A percentile compares a stretch with the other conserved stretches of the same genome.
phyloP scores from a whole-genome alignment of 495 filamentous ascomycete species.

The Viridothelium virens region DNA sequence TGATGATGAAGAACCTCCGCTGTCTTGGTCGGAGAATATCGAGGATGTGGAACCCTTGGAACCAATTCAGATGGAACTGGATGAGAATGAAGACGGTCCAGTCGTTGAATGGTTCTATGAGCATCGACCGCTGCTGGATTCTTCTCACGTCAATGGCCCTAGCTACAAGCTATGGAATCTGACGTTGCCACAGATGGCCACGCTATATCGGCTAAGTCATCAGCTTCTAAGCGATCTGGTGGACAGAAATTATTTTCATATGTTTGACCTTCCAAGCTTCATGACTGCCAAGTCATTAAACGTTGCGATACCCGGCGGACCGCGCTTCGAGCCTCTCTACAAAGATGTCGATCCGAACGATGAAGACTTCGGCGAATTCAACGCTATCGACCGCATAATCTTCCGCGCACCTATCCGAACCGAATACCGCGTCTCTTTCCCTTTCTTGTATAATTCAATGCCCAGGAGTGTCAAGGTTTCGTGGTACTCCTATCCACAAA shows the following conservation, averaged over 20 bases:
- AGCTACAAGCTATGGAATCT: slow-evolving; percentile 98
- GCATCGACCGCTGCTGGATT: slow-evolving; percentile 83
- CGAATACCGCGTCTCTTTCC: slow-evolving; percentile 90
- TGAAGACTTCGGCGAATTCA: slow-evolving; percentile 99
- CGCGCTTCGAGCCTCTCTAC: slow-evolving; percentile 94
- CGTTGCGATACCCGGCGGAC: slow-evolving; percentile 92
- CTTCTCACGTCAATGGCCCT: slow-evolving; percentile 88
- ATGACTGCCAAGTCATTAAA: slow-evolving; percentile 96
- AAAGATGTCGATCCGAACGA: slow-evolving; percentile 99
- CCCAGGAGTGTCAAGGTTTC: slow-evolving; percentile 88
- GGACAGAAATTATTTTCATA: slow-evolving; percentile 95
- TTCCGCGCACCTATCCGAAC: slow-evolving; percentile 94
- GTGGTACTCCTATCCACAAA: slow-evolving; percentile 89
- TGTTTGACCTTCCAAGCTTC: slow-evolving; percentile 94
- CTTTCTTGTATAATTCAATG: slow-evolving; percentile 91
- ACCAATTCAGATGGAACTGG: slow-evolving; percentile 98
- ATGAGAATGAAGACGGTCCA: slow-evolving; percentile 86
- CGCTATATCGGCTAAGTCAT: slow-evolving; percentile 81
- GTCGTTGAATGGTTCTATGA: slow-evolving; percentile 98
- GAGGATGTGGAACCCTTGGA: slow-evolving; percentile 97
- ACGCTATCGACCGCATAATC: slow-evolving; percentile 98
- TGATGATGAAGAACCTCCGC: slow-evolving; percentile 95
- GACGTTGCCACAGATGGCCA: slow-evolving; percentile 90
- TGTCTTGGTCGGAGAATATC: slow-evolving; percentile 98
- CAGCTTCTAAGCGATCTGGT: slow-evolving; percentile 87